These are phyloP conservation scores for Fusarium nelsonii DNA, from an alignment of 2,329 filamentous ascomycete genomes.

Conservation along the genomic window DNA sequence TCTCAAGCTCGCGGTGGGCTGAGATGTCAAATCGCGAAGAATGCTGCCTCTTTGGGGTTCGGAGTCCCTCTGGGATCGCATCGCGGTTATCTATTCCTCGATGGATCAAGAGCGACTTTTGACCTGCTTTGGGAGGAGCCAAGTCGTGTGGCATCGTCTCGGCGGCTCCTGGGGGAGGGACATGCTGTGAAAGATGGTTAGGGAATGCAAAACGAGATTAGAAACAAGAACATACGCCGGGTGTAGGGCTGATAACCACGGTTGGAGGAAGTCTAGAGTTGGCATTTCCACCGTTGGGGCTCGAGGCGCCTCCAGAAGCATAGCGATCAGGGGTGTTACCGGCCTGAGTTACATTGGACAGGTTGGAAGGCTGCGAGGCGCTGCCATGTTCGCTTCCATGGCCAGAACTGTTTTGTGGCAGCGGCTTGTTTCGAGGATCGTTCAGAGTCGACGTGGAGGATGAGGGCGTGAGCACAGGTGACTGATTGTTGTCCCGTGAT, in stretches of 20 bases:
- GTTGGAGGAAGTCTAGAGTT: conserved; percentile 75
- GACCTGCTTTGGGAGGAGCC: conserved; percentile 89
- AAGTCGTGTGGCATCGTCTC: conserved; percentile 99
- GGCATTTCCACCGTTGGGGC: conserved; percentile 53
- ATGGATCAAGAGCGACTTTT: conserved; percentile 90
- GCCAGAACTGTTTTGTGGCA: conserved; percentile 68
- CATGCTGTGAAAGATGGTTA: conserved; percentile 66
- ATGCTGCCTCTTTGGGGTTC: conserved; percentile 96
- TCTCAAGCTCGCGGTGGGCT: conserved; percentile 94
- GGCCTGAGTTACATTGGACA: conserved; percentile 54
- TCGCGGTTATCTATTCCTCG: conserved; percentile 91
- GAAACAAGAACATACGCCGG: conserved; percentile 74
- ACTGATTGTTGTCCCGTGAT: conserved; percentile 69
- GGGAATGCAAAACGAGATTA: conserved; percentile 2
- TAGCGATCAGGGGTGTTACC: conserved; percentile 58
- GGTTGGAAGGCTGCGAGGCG: conserved; percentile 56
- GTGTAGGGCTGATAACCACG: conserved; percentile 94
- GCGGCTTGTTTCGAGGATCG: conserved; percentile 85
- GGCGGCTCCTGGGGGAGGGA: conserved; percentile 90
- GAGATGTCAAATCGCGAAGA: conserved; percentile 99
- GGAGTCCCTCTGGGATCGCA: conserved; percentile 87
- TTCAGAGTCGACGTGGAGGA: conserved; percentile 90
- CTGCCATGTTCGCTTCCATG: conserved; percentile 59
- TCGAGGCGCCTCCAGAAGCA: conserved; percentile 53
- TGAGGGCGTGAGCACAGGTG: conserved; percentile 79